phyloP scores from a whole-genome alignment of 768 basidiomycete genomes.

The Suillus luteus region DNA sequence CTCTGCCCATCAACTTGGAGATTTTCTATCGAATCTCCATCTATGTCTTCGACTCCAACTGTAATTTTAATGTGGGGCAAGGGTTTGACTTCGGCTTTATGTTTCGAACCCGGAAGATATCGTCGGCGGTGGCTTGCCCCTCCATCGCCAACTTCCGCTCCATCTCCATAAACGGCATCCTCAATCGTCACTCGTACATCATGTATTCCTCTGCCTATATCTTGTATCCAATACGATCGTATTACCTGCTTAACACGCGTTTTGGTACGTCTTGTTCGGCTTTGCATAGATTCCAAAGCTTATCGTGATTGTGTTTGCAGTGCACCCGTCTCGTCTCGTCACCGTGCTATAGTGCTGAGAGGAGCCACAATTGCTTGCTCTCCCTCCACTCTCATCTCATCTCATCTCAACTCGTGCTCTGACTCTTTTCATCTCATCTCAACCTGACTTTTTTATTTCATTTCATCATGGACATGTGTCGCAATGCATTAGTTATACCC shows the following conservation, averaged over 20 bases:
- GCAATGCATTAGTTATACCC: conserved; percentile 3
- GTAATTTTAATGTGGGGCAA: not conserved
- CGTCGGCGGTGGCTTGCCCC: not conserved
- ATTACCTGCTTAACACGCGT: not conserved
- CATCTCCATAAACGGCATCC: not conserved
- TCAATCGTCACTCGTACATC: not conserved
- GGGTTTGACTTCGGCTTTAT: not conserved
- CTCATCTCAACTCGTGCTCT: not conserved
- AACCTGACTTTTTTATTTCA: conserved; percentile 5
- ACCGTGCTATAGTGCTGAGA: not conserved
- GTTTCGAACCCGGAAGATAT: not conserved
- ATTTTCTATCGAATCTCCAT: not conserved
- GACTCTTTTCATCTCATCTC: not conserved
- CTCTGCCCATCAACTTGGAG: too few relatives aligned
- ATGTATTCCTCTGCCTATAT: not conserved
- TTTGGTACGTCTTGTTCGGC: not conserved
- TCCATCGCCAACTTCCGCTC: not conserved
- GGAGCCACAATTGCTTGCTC: not conserved
- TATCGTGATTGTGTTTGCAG: not conserved
- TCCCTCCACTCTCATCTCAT: not conserved
- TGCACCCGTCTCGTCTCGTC: not conserved
- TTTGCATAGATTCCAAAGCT: not conserved
- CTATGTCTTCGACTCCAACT: not conserved
- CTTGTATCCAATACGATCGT: not conserved
- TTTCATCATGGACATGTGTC: not conserved